A percentile compares a stretch with the other conserved stretches of the same genome.
Conservation (phyloP, 2,329 filamentous ascomycete genomes). For the Ascochyta fabae region DNA sequence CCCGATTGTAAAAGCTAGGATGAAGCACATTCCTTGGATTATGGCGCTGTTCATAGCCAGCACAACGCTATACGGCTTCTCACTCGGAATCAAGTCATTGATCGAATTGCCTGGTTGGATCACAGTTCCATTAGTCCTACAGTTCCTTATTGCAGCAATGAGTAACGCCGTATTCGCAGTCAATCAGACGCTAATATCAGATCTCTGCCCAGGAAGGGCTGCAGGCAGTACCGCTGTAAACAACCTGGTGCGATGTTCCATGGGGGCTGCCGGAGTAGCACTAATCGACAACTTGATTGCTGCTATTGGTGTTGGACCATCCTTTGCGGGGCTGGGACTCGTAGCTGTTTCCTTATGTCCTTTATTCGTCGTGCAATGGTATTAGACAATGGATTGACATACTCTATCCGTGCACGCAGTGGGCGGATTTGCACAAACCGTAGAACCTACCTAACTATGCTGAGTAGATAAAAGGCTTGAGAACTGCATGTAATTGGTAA, state of each 20-base stretch:
- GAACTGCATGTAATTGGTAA: too few species aligned
- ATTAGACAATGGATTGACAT: neutral
- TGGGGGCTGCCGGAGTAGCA: constrained; percentile 65
- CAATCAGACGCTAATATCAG: constrained; percentile 68
- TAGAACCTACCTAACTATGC: too few species aligned
- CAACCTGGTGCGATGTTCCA: constrained; percentile 67
- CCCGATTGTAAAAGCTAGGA: neutral
- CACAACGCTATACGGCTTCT: neutral
- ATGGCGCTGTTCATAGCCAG: neutral
- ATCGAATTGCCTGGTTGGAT: constrained; percentile 19
- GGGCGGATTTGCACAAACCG: too few species aligned
- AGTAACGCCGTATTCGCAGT: constrained; percentile 56
- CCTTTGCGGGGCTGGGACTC: constrained; percentile 21
- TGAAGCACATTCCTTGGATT: neutral
- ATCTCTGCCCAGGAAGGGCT: constrained; percentile 66
- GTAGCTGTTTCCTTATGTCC: neutral
- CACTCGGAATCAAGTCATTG: constrained; percentile 42
- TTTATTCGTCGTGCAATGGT: neutral
- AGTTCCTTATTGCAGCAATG: constrained; percentile 44
- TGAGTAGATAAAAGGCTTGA: too few species aligned
- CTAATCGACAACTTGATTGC: constrained; percentile 66
- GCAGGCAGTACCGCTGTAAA: constrained; percentile 69
- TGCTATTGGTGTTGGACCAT: constrained; percentile 65
- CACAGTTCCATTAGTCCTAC: constrained; percentile 19
- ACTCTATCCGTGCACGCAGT: too few species aligned